Conservation (phyloP, 1,284 basidiomycete genomes). For the Boletus hoseneyae region DNA sequence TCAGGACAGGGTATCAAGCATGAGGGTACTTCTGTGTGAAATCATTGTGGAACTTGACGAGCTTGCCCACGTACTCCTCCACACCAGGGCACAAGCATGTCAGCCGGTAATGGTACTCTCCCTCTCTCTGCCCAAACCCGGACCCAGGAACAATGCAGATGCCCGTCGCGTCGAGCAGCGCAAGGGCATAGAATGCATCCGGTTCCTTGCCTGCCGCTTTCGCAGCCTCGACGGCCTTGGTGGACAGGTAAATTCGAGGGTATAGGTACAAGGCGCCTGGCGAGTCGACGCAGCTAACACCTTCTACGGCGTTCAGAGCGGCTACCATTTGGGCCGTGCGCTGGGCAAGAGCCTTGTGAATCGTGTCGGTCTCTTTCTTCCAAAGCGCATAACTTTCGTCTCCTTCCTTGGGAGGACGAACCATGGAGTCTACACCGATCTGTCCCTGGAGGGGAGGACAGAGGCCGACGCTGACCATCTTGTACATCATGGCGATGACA, state of each 20-base stretch:
- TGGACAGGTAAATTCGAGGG: slow-evolving; percentile 70
- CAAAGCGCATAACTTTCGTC: slow-evolving; percentile 75
- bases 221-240: slow-evolving; percentile 73
- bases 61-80: slow-evolving; percentile 83
- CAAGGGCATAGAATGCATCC: slow-evolving; percentile 85
- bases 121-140: slow-evolving; percentile 89
- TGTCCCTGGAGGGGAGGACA: slow-evolving; percentile 90
- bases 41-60: slow-evolving; percentile 80
- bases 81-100: slow-evolving; percentile 88
- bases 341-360: slow-evolving; percentile 68
- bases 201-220: slow-evolving; percentile 70
- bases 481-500: slow-evolving; percentile 85
- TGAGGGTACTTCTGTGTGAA: slow-evolving; percentile 69
- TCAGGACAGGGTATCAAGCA: slow-evolving; percentile 12
- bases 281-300: slow-evolving; percentile 83
- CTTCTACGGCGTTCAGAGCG: slow-evolving; percentile 73
- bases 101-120: slow-evolving; percentile 83
- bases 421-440: slow-evolving; percentile 89
- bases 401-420: slow-evolving; percentile 78
- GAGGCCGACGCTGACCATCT: slow-evolving; percentile 87
- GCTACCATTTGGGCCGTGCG: slow-evolving; percentile 74
- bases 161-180: slow-evolving; percentile 82
- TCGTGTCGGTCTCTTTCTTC: slow-evolving; percentile 78
- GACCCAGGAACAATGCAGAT: slow-evolving; percentile 92
- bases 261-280: slow-evolving; percentile 90